These are phyloP conservation scores for Penicillium sp. DNA, from an alignment of 2,329 filamentous ascomycete species.

Conservation along the genomic window DNA sequence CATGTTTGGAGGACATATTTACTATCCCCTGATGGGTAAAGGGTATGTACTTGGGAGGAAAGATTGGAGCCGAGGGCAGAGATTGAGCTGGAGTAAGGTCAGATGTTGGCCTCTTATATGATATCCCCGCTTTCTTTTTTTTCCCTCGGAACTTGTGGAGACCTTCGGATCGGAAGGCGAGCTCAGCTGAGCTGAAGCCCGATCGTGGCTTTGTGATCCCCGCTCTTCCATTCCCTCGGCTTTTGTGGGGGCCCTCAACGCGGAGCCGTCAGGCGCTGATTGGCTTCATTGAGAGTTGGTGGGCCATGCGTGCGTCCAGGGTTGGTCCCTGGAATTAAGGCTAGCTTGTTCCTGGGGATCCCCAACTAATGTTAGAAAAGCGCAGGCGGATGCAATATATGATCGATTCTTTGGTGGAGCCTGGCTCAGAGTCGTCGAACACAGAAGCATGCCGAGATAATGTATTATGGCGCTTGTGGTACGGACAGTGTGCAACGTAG, in stretches of 20 bases:
- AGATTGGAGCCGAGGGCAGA: not conserved
- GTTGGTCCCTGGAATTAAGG: no score
- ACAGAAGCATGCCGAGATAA: no score
- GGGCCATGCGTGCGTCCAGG: not conserved
- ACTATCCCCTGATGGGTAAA: not conserved
- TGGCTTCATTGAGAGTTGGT: not conserved
- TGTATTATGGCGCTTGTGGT: no score
- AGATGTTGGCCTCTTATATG: not conserved
- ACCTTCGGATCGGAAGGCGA: not conserved
- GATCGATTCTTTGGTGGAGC: no score
- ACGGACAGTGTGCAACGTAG: no score
- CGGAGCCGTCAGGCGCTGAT: not conserved
- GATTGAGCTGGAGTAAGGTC: not conserved
- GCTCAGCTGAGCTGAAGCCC: not conserved
- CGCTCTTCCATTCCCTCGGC: not conserved
- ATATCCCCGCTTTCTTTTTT: not conserved
- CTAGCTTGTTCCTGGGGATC: not conserved
- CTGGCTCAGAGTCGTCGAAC: no score
- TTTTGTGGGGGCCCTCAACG: not conserved
- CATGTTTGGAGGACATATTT: slow-evolving; percentile 1
- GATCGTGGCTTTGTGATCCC: not conserved
- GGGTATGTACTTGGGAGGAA: not conserved
- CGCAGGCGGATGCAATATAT: not conserved
- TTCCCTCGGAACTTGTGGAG: no score
- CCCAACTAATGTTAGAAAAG: not conserved